Evolutionary conservation across 169 alveolate genomes (phyloP), one percentile per base, ranked within the genome.

Genomic region (Eimeria mitis): DNA sequence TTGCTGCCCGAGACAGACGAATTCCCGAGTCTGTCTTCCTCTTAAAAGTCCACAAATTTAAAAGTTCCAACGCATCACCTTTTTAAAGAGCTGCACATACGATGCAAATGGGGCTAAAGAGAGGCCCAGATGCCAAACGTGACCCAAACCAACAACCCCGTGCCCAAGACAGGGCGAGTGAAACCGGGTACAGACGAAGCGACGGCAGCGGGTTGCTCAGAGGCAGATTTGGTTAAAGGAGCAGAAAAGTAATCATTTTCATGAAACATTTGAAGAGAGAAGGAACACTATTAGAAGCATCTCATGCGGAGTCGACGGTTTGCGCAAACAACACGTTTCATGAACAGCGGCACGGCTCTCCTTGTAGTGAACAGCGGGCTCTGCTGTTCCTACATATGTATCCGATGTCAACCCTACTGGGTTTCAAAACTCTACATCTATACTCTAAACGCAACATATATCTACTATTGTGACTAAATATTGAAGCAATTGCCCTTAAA

Each of bases 81-180:
- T 78, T 42, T 47, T 28, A 13, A 78, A 47, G 47, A 28, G 13
- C 3, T 78, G 88, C 68, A 78, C 49, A 25, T 44, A 19, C 21
- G 13, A 40, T 47, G 68, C 6, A 78, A 78, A 49, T 25, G 7
- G 31, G 37, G 47, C 13, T 47, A 25, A 25, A 78, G 8, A 47
- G 88, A 11, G 65, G 23, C 44, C 88, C 65, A 78, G 88, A 28
- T 59, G 49, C 88, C 14, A 68, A n/a, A 52, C 88, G 68, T 47
- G 42, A n/a, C 65, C 68, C 88, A 52, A n/a, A 78, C 28, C 85
- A 76, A 76, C 85, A 76, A 76, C 88, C 88, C 42, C 61, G 68
- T 78, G 61, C 88, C 88, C 88, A 78, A 78, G 88, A 47, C 68
- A 49, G 68, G 88, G 25, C 70, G 68, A 47, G 88, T 47, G 88